Percentiles rank a stretch among this genome's conserved stretches.
Evolutionary conservation across 192 early-diverging fungal species (phyloP).

Genomic region (Globomyces pollinis-pini): DNA sequence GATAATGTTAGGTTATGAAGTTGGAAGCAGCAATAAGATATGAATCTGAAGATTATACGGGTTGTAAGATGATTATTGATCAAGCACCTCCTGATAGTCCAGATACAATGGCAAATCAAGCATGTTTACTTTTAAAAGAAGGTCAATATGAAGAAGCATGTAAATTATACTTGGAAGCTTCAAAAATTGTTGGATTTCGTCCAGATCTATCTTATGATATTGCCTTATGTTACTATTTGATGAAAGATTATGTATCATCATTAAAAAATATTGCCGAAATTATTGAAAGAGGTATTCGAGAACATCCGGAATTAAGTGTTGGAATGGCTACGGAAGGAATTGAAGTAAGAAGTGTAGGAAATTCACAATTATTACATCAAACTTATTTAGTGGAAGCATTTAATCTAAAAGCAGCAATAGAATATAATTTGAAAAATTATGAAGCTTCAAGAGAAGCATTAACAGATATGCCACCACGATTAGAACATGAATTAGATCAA

Average conservation of each 20-base stretch:
- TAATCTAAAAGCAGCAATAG: conserved; percentile 60
- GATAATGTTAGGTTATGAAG: conserved; percentile 33
- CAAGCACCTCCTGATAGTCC: conserved; percentile 41
- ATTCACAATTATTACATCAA: conserved; percentile 52
- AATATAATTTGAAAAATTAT: conserved; percentile 54
- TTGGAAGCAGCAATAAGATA: conserved; percentile 57
- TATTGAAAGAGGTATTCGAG: conserved; percentile 51
- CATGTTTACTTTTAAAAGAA: conserved; percentile 52
- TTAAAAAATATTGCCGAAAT: conserved; percentile 56
- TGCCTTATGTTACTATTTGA: conserved; percentile 49
- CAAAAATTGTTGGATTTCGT: conserved; percentile 44
- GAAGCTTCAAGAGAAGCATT: conserved; percentile 57
- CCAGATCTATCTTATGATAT: conserved; percentile 49
- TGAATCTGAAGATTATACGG: conserved; percentile 44
- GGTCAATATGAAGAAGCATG: conserved; percentile 50
- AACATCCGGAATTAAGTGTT: conserved; percentile 57
- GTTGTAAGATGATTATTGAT: conserved; percentile 47
- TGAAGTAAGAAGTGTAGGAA: conserved; percentile 54
- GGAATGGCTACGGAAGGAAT: conserved; percentile 62
- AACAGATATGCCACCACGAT: conserved; percentile 58
- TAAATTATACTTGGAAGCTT: conserved; percentile 37
- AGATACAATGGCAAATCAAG: conserved; percentile 49
- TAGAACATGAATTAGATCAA: conserved; percentile 54
- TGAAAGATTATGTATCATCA: conserved; percentile 48
- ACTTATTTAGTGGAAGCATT: conserved; percentile 56